phyloP scores from a whole-genome alignment of 2,329 filamentous ascomycete species.

The Penicillium psychrosexuale region DNA sequence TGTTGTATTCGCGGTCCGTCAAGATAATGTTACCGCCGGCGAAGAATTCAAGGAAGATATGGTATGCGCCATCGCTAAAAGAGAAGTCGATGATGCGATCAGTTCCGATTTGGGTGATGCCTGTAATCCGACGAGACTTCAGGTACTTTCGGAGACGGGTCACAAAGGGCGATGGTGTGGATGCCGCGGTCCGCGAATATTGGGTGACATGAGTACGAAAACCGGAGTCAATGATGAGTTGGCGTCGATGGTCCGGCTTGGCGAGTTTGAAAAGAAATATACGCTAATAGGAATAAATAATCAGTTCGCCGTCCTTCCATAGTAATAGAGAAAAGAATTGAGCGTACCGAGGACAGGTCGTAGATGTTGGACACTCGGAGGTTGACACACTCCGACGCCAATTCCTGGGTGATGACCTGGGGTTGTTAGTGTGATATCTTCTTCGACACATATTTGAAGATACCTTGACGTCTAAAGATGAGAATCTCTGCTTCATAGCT shows the following conservation, averaged over 20 bases:
- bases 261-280: constrained; percentile 95
- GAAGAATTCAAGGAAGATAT: constrained; percentile 91
- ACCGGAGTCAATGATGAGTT: constrained; percentile 88
- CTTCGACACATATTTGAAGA: background rate
- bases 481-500: constrained; percentile 58
- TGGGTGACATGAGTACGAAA: constrained; percentile 94
- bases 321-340: background rate
- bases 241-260: constrained; percentile 82
- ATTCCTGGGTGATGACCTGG: constrained; percentile 91
- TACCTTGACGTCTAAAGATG: constrained; percentile 57
- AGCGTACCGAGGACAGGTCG: constrained; percentile 74
- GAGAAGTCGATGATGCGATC: constrained; percentile 89
- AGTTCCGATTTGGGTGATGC: constrained; percentile 80
- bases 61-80: constrained; percentile 87
- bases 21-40: constrained; percentile 92
- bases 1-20: constrained; percentile 78
- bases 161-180: constrained; percentile 81
- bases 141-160: constrained; percentile 80
- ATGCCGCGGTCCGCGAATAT: constrained; percentile 82
- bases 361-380: constrained; percentile 91
- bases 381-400: constrained; percentile 69
- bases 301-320: constrained; percentile 10
- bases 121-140: constrained; percentile 79
- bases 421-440: constrained; percentile 10
- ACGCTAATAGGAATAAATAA: constrained; percentile 49